Conservation (phyloP, 2,329 filamentous ascomycete species). For the Ceratocystiopsis sp. region DNA sequence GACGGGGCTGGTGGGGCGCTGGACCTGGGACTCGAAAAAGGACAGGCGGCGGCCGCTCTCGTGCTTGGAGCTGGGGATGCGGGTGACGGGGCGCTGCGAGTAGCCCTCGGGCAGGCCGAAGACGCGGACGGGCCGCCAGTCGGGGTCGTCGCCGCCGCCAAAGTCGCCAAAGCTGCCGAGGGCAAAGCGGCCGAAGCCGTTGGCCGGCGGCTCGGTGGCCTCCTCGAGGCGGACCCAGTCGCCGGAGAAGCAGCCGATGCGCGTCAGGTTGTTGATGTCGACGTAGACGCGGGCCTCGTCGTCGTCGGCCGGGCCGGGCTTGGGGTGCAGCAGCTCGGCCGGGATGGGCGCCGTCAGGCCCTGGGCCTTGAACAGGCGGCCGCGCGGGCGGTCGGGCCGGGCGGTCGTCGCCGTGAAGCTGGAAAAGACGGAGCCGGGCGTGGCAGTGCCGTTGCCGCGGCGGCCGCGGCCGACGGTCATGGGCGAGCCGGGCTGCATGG, state of each 20-base stretch:
- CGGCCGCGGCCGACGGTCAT: slow-evolving; percentile 51
- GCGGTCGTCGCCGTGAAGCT: slow-evolving; percentile 74
- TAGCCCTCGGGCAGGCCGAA: slow-evolving; percentile 75
- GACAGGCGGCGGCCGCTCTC: slow-evolving; percentile 35
- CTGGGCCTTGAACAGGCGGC: slow-evolving; percentile 71
- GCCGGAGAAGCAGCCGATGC: slow-evolving; percentile 90
- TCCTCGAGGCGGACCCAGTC: slow-evolving; percentile 86
- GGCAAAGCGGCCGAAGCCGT: slow-evolving; percentile 49
- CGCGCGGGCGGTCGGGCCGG: slow-evolving; percentile 51
- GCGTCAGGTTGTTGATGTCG: slow-evolving; percentile 67
- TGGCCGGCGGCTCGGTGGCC: slow-evolving; percentile 53
- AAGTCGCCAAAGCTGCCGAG: slow-evolving; percentile 49
- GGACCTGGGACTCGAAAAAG: slow-evolving; percentile 53
- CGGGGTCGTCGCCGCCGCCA: slow-evolving; percentile 36
- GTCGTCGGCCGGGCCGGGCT: slow-evolving; percentile 59
- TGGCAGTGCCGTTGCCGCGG: slow-evolving; percentile 54
- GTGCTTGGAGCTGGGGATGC: slow-evolving; percentile 37
- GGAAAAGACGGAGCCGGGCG: slow-evolving; percentile 78
- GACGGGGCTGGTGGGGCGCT: slow-evolving; percentile 37
- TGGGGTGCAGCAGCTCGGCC: slow-evolving; percentile 68
- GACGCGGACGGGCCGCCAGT: slow-evolving; percentile 73
- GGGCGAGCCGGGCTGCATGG: slow-evolving; percentile 65
- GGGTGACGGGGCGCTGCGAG: slow-evolving; percentile 40
- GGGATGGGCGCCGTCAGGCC: slow-evolving; percentile 57
- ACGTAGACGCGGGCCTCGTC: slow-evolving; percentile 84